Evolutionary conservation across 2,329 filamentous ascomycete species (phyloP).

Genomic region (Phialocephala sp.): DNA sequence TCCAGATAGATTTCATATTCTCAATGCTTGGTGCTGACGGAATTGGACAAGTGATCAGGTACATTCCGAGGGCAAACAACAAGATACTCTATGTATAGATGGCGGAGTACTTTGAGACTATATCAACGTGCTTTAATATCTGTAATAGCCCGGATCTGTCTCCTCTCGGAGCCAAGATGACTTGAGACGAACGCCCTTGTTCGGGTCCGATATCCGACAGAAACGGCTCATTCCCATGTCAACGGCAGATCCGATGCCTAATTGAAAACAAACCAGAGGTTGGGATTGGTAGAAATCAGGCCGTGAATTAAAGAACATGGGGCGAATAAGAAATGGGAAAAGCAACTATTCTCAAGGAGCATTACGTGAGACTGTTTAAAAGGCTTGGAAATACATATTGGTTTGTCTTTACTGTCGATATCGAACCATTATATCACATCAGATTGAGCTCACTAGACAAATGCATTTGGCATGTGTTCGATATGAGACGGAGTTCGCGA

Average conservation of each 20-base stretch:
- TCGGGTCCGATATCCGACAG: neutral
- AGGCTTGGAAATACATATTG: slow-evolving; percentile 4
- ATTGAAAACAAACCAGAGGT: neutral
- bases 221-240: slow-evolving; percentile 3
- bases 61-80: slow-evolving; percentile 1
- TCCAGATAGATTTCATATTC: slow-evolving; percentile 6
- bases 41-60: neutral
- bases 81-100: neutral
- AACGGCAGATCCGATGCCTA: slow-evolving; percentile 7
- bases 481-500: neutral
- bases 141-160: neutral
- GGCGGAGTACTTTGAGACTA: neutral
- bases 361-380: slow-evolving; percentile 10
- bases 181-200: neutral
- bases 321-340: neutral
- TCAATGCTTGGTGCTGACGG: neutral
- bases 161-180: neutral
- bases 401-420: neutral
- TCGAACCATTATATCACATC: neutral
- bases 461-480: neutral
- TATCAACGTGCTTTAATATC: slow-evolving; percentile 3
- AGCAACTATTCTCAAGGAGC: neutral
- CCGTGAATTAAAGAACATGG: slow-evolving; percentile 1
- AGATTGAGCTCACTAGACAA: neutral
- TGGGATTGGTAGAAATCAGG: neutral